Percentiles rank a stretch among this genome's conserved stretches.
Conservation (phyloP, 2,329 filamentous ascomycete species). For the Epicoccum sorghinum region DNA sequence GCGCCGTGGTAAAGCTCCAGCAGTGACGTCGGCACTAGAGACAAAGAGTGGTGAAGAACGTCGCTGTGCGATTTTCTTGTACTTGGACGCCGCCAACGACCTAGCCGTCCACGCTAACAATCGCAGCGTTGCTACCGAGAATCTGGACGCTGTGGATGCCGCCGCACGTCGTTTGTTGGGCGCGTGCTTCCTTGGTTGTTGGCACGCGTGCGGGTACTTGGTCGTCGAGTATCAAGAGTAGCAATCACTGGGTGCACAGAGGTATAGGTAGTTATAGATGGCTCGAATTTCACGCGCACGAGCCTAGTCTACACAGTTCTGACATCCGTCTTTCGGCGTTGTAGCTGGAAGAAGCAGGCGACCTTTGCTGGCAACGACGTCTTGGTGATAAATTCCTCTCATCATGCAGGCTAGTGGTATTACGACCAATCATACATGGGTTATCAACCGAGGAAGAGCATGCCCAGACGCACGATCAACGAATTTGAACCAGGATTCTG, state of each 20-base stretch:
- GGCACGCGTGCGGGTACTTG: conserved; percentile 21
- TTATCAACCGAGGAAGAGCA: conserved; percentile 27
- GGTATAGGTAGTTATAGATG: neutral
- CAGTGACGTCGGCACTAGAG: conserved; percentile 17
- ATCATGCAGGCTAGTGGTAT: conserved; percentile 20
- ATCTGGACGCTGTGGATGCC: conserved; percentile 11
- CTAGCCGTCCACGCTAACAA: conserved; percentile 18
- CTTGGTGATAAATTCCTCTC: conserved; percentile 22
- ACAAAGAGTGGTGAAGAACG: conserved; percentile 10
- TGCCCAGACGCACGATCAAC: conserved; percentile 17
- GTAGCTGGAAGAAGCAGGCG: conserved; percentile 32
- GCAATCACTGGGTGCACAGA: conserved; percentile 10
- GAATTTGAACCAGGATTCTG: conserved; percentile 4
- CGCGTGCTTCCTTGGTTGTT: conserved; percentile 14
- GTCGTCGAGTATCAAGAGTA: neutral
- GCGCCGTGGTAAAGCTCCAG: conserved; percentile 4
- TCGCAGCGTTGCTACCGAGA: neutral
- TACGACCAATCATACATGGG: conserved; percentile 18
- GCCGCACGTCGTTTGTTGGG: conserved; percentile 9
- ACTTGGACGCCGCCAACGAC: conserved; percentile 22
- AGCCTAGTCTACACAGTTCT: conserved; percentile 24
- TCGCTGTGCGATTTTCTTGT: conserved; percentile 13
- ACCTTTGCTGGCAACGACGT: conserved; percentile 17
- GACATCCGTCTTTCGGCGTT: conserved; percentile 26
- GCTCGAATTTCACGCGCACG: conserved; percentile 8